phyloP scores from a whole-genome alignment of 805 yeast genomes.

The Jamesozyma gamospora region DNA sequence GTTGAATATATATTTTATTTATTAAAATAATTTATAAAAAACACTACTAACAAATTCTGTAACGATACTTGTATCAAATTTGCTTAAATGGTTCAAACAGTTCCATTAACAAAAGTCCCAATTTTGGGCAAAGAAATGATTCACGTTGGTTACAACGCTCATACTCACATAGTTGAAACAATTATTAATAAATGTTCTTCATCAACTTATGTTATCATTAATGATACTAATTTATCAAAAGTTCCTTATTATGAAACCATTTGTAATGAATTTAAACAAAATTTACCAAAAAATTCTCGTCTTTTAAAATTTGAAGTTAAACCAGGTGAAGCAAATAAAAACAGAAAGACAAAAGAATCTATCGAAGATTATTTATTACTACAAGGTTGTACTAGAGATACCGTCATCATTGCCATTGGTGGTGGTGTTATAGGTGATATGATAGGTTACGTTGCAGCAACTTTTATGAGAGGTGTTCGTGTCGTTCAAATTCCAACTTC shows the following conservation, averaged over 20 bases:
- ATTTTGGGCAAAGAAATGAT: conserved; percentile 77
- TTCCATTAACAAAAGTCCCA: conserved; percentile 41
- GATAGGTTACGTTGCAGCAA: conserved; percentile 98
- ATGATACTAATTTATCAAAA: conserved; percentile 69
- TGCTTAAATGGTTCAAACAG: conserved; percentile 3
- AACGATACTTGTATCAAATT: no score
- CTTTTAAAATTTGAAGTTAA: conserved; percentile 64
- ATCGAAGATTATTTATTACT: conserved; percentile 81
- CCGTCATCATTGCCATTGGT: conserved; percentile 88
- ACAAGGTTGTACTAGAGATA: conserved; percentile 90
- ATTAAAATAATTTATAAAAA: no score
- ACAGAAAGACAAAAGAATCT: conserved; percentile 77
- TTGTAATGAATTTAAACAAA: conserved; percentile 32
- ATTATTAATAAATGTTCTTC: conserved; percentile 55
- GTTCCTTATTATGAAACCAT: conserved; percentile 51
- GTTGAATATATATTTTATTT: no score
- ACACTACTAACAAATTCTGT: no score
- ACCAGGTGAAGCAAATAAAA: conserved; percentile 91
- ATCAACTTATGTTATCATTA: conserved; percentile 84
- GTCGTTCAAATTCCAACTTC: conserved; percentile 93
- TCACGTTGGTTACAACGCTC: conserved; percentile 82
- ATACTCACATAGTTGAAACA: conserved; percentile 61
- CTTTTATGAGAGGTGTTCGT: conserved; percentile 96
- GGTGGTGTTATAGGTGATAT: conserved; percentile 99
- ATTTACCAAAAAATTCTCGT: conserved; percentile 47